Conservation (phyloP, 441 rosid genomes). For the Eruca vesicaria region DNA sequence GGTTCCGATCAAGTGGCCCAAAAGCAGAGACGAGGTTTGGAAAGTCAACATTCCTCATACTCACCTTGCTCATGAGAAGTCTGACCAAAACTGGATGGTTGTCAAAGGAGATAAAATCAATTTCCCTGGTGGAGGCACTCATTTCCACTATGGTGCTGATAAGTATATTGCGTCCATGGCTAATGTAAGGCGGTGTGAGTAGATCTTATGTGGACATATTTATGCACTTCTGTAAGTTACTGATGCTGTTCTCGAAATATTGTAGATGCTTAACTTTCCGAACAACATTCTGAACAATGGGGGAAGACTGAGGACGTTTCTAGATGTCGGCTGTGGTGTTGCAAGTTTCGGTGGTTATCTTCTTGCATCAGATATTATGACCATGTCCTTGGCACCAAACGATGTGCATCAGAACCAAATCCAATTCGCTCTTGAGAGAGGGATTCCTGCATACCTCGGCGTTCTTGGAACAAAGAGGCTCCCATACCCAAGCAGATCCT, state of each 20-base stretch:
- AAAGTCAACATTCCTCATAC: slow-evolving; percentile 98
- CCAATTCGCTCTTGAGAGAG: slow-evolving; percentile 98
- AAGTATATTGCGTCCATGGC: slow-evolving; percentile 97
- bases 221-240: neutral
- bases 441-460: slow-evolving; percentile 96
- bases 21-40: slow-evolving; percentile 99
- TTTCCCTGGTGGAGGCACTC: slow-evolving; percentile 99
- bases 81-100: slow-evolving; percentile 99
- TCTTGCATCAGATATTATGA: slow-evolving; percentile 72
- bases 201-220: neutral
- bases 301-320: slow-evolving; percentile 74
- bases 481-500: slow-evolving; percentile 97
- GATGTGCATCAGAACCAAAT: slow-evolving; percentile 99
- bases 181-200: slow-evolving; percentile 53
- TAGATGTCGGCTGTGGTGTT: slow-evolving; percentile 98
- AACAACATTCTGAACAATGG: slow-evolving; percentile 65
- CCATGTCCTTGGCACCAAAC: slow-evolving; percentile 95
- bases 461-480: slow-evolving; percentile 97
- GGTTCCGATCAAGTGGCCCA: slow-evolving; percentile 98
- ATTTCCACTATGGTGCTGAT: slow-evolving; percentile 98
- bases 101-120: slow-evolving; percentile 88
- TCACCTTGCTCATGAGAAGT: slow-evolving; percentile 96
- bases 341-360: slow-evolving; percentile 98
- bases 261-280: slow-evolving; percentile 93
- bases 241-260: neutral